Conservation (phyloP, 2,329 filamentous ascomycete genomes). For the Blastomyces emzantsi region DNA sequence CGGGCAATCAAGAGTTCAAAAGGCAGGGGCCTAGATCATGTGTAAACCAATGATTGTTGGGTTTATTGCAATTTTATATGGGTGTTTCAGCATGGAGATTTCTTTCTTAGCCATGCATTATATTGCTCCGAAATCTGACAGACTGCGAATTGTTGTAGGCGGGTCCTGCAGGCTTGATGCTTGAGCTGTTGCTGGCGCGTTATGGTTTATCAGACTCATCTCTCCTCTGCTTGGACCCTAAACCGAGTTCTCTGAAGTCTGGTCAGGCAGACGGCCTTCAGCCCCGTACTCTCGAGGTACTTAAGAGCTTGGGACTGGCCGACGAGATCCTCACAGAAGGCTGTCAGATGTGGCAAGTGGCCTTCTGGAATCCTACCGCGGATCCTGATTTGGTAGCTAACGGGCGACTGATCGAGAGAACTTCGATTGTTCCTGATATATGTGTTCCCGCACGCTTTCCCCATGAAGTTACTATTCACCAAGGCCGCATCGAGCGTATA, state of each 20-base stretch:
- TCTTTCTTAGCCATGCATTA: not conserved
- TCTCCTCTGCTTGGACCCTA: constrained; percentile 31
- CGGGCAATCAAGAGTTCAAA: not conserved
- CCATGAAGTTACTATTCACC: constrained; percentile 18
- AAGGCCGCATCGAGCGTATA: constrained; percentile 29
- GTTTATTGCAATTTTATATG: not conserved
- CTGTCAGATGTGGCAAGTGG: constrained; percentile 67
- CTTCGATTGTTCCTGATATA: constrained; percentile 7
- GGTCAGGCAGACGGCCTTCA: constrained; percentile 38
- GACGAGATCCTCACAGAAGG: constrained; percentile 47
- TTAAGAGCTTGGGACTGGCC: constrained; percentile 33
- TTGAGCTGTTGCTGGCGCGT: constrained; percentile 34
- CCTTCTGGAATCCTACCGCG: constrained; percentile 52
- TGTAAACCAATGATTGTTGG: not conserved
- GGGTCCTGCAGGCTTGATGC: constrained; percentile 36
- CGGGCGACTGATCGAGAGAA: constrained; percentile 43
- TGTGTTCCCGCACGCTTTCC: constrained; percentile 6
- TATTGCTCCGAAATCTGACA: not conserved
- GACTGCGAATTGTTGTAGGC: constrained; percentile 29
- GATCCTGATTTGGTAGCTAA: constrained; percentile 18
- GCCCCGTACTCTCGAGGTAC: constrained; percentile 35
- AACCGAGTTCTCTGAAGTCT: constrained; percentile 24
- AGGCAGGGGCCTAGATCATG: not conserved
- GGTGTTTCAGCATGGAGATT: not conserved
- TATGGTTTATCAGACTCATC: constrained; percentile 34